Percentiles rank a stretch among this genome's conserved stretches.
These are phyloP conservation scores for Emydomyces testavorans DNA, from an alignment of 2,329 filamentous ascomycete genomes.

Conservation along the genomic window DNA sequence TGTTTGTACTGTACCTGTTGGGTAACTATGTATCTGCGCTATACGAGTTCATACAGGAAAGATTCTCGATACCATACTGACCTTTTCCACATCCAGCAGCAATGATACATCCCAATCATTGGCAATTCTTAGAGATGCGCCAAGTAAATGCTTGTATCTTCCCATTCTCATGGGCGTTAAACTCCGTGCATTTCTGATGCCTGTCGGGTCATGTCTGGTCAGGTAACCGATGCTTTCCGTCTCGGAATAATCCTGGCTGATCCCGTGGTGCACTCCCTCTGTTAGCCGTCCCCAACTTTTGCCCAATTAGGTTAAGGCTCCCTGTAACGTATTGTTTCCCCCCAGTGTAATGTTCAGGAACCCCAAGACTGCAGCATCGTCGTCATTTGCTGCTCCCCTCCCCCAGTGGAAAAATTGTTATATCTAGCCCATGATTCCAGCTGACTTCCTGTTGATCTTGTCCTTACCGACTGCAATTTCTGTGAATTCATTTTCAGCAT, in stretches of 20 bases:
- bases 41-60: no score
- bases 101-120: no score
- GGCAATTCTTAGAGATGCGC: no score
- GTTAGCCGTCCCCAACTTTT: conserved; percentile 1
- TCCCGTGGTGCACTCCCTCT: conserved; percentile 9
- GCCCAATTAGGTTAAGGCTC: background rate
- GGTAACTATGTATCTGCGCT: no score
- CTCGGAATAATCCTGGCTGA: background rate
- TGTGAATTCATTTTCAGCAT: background rate
- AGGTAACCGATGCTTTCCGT: conserved; percentile 8
- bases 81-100: no score
- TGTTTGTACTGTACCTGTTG: no score
- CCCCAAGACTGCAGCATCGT: background rate
- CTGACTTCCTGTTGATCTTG: background rate
- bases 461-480: background rate
- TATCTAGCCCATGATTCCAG: background rate
- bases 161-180: no score
- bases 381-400: background rate
- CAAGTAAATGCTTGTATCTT: no score
- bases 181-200: no score
- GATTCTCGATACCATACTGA: no score
- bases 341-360: background rate
- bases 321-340: background rate
- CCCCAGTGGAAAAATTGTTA: background rate
- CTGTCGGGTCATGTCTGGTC: background rate